Evolutionary conservation across 2,329 filamentous ascomycete species (phyloP).

Genomic region (Seiridium unicorne): DNA sequence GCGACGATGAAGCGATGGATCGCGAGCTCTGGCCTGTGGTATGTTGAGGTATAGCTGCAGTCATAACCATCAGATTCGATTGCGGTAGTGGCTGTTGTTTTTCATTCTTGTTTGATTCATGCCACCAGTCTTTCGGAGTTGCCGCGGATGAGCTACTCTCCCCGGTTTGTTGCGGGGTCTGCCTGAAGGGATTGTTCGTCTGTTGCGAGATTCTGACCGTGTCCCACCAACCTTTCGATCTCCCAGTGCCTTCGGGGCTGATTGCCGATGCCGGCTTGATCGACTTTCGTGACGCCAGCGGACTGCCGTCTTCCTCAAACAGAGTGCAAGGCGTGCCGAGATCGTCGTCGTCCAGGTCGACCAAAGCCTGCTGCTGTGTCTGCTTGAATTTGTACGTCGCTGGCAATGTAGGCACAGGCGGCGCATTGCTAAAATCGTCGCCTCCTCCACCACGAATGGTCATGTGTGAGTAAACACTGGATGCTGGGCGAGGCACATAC

Average conservation of each 20-base stretch:
- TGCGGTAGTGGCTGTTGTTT: constrained; percentile 16
- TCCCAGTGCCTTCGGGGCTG: constrained; percentile 49
- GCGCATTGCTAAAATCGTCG: constrained; percentile 35
- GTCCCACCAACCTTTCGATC: constrained; percentile 76
- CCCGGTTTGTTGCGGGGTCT: constrained; percentile 26
- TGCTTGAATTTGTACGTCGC: constrained; percentile 36
- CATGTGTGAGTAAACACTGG: constrained; percentile 62
- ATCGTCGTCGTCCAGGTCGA: constrained; percentile 36
- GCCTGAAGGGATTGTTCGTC: constrained; percentile 42
- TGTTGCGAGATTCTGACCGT: constrained; percentile 63
- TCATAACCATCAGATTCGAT: constrained; percentile 16
- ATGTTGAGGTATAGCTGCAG: constrained; percentile 15
- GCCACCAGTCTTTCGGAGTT: constrained; percentile 24
- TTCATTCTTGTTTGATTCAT: constrained; percentile 18
- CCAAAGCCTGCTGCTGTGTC: constrained; percentile 33
- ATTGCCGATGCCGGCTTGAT: constrained; percentile 32
- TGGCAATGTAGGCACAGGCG: constrained; percentile 62
- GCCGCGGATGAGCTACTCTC: constrained; percentile 8
- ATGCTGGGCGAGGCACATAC: constrained; percentile 43
- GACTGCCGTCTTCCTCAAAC: constrained; percentile 67
- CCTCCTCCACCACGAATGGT: constrained; percentile 32
- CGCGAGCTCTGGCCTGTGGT: constrained; percentile 17
- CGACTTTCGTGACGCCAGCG: constrained; percentile 35
- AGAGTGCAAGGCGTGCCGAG: constrained; percentile 59
- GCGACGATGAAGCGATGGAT: constrained; percentile 25